These are phyloP conservation scores for Rhynchospora tenuis DNA, from an alignment of 176 grass and related monocot genomes.

Conservation along the genomic window DNA sequence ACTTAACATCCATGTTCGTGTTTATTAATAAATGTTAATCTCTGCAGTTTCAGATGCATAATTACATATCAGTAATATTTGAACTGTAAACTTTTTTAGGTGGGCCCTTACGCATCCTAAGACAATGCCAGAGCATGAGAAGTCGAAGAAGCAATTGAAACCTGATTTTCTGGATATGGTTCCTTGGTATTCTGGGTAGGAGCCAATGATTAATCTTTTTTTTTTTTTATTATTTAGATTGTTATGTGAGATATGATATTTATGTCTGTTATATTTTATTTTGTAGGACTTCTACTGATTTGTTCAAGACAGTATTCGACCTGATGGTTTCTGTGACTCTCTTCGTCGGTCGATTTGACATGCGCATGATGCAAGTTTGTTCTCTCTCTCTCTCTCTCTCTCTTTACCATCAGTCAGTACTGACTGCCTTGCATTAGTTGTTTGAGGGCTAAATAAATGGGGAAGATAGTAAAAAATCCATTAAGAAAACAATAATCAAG, in stretches of 20 bases:
- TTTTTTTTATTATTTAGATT: constrained; percentile 23
- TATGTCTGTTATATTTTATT: constrained; percentile 13
- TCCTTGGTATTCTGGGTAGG: constrained; percentile 99
- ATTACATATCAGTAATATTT: neutral
- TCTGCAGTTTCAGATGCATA: neutral
- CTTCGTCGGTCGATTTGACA: constrained; percentile 95
- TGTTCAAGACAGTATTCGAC: constrained; percentile 97
- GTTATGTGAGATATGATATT: neutral
- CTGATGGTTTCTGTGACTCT: constrained; percentile 98
- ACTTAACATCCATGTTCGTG: neutral
- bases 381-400: constrained; percentile 4
- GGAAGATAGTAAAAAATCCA: neutral
- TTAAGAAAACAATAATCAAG: neutral
- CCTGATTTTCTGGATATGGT: constrained; percentile 99
- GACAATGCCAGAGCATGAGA: constrained; percentile 85
- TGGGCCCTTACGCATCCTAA: constrained; percentile 88
- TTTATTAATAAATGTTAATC: neutral
- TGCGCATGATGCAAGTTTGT: constrained; percentile 99
- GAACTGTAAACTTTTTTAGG: constrained; percentile 29
- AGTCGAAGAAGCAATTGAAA: constrained; percentile 88
- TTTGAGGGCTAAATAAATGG: neutral
- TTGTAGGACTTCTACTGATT: constrained; percentile 87
- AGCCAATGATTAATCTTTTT: constrained; percentile 15
- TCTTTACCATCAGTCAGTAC: neutral
- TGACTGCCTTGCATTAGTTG: neutral